Evolutionary conservation across 768 basidiomycete genomes (phyloP).

Genomic region (Antrodiella citrinella): DNA sequence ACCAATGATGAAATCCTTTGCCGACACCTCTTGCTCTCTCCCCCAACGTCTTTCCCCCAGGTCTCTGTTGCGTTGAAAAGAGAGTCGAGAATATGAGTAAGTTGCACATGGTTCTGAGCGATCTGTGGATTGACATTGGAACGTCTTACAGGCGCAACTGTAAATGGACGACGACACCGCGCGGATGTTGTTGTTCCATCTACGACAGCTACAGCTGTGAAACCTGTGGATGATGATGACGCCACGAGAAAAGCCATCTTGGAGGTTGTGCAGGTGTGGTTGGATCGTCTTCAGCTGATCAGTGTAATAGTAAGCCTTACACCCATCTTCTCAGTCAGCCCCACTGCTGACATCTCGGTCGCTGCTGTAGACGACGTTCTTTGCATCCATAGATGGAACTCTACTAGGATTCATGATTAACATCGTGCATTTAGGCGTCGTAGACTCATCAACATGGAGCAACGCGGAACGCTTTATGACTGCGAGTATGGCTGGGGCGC

Average conservation of each 20-base stretch:
- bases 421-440: not conserved
- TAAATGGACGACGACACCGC: not conserved
- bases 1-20: too few relatives aligned
- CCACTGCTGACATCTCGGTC: too few relatives aligned
- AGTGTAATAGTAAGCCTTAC: conserved; percentile 38
- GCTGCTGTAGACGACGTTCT: conserved; percentile 57
- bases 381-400: conserved; percentile 38
- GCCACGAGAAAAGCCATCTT: conserved; percentile 34
- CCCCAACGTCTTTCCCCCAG: too few relatives aligned
- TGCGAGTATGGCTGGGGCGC: conserved; percentile 6
- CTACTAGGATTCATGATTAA: conserved; percentile 6
- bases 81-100: too few relatives aligned
- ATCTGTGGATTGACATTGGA: too few relatives aligned
- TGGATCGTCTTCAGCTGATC: conserved; percentile 50
- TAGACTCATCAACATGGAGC: conserved; percentile 2
- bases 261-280: conserved; percentile 47
- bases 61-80: too few relatives aligned
- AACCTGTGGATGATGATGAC: conserved; percentile 29
- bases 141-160: too few relatives aligned
- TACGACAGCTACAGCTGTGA: not conserved
- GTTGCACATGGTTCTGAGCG: too few relatives aligned
- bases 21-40: too few relatives aligned
- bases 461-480: conserved; percentile 5
- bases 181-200: not conserved
- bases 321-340: too few relatives aligned